phyloP scores from a whole-genome alignment of 805 yeast species.

The Lipomyces lipofer region DNA sequence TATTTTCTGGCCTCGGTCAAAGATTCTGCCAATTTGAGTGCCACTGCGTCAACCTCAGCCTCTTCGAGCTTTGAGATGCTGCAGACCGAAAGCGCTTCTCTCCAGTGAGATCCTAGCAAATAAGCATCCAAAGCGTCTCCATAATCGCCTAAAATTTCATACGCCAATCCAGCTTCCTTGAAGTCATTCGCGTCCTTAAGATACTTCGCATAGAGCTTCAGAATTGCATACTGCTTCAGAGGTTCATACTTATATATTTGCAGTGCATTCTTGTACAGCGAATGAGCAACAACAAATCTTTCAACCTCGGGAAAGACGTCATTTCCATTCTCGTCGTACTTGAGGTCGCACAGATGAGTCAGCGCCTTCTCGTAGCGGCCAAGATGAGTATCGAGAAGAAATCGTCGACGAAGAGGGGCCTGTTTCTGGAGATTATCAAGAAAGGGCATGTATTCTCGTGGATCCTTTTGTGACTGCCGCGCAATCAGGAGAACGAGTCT shows the following conservation, averaged over 20 bases:
- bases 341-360: constrained; percentile 56
- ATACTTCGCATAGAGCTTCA: constrained; percentile 61
- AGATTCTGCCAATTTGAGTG: constrained; percentile 56
- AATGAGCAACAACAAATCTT: constrained; percentile 68
- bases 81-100: constrained; percentile 71
- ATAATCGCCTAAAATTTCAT: constrained; percentile 61
- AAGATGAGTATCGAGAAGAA: constrained; percentile 76
- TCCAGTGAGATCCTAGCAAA: constrained; percentile 74
- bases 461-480: constrained; percentile 96
- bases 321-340: constrained; percentile 34
- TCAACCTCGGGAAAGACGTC: constrained; percentile 56
- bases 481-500: constrained; percentile 80
- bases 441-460: constrained; percentile 93
- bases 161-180: constrained; percentile 76
- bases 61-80: constrained; percentile 42
- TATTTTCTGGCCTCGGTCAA: constrained; percentile 66
- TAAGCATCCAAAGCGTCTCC: constrained; percentile 70
- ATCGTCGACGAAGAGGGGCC: constrained; percentile 63
- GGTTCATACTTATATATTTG: constrained; percentile 58
- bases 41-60: constrained; percentile 48
- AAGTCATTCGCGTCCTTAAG: constrained; percentile 51
- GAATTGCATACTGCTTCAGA: constrained; percentile 52
- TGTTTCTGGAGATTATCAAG: constrained; percentile 74
- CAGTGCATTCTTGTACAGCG: constrained; percentile 69
- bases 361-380: constrained; percentile 70